Conservation (phyloP, 202 grass and related monocot genomes). For the Schoenoplectus triqueter region DNA sequence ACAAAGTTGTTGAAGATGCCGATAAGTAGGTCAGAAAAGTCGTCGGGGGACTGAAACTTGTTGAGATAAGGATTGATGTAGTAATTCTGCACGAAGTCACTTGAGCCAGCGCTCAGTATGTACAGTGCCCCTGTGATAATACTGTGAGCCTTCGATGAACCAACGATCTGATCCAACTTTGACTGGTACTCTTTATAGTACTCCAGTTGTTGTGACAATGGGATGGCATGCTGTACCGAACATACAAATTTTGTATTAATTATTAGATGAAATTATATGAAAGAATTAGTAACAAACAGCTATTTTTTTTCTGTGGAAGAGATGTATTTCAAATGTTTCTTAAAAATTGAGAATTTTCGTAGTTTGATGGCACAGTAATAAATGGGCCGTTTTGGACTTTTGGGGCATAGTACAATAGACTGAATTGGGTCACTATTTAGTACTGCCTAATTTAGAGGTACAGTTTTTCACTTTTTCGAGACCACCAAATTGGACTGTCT, state of each 20-base stretch:
- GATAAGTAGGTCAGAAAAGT: conserved; percentile 69
- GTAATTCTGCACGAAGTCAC: conserved; percentile 94
- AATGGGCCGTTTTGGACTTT: background rate
- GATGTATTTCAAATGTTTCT: background rate
- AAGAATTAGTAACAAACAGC: background rate
- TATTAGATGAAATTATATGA: conserved; percentile 28
- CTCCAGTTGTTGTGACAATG: conserved; percentile 77
- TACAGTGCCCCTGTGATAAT: conserved; percentile 69
- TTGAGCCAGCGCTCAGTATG: conserved; percentile 72
- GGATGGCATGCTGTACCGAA: conserved; percentile 69
- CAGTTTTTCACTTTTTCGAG: conserved; percentile 13
- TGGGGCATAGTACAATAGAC: conserved; percentile 1
- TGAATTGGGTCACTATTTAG: background rate
- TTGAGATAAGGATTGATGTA: conserved; percentile 87
- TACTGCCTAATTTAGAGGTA: background rate
- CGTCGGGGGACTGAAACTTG: conserved; percentile 68
- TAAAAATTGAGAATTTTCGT: too few species aligned
- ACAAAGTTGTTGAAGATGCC: conserved; percentile 62
- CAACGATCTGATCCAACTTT: conserved; percentile 61
- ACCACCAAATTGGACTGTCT: background rate
- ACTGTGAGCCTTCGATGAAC: conserved; percentile 46
- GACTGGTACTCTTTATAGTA: conserved; percentile 79
- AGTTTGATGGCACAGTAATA: background rate
- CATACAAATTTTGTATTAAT: background rate
- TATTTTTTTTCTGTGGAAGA: background rate